These are phyloP conservation scores for Peronospora belbahrii DNA, from an alignment of 352 stramenopile genomes.

Conservation along the genomic window DNA sequence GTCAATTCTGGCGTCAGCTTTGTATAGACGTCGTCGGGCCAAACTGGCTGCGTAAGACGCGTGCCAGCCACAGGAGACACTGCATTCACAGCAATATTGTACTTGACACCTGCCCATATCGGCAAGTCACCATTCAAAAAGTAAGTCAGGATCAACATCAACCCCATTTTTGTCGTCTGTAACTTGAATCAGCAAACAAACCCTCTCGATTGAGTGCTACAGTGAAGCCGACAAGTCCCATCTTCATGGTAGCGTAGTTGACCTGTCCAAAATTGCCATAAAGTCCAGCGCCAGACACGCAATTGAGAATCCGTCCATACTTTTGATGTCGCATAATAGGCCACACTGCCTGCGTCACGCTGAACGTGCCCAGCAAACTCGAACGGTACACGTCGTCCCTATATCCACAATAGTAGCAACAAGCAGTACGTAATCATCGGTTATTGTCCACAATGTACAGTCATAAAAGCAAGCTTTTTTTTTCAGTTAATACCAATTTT, in stretches of 20 bases:
- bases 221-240: slow-evolving; percentile 62
- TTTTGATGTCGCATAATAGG: slow-evolving; percentile 61
- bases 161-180: not conserved
- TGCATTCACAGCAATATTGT: slow-evolving; percentile 69
- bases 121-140: not conserved
- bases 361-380: slow-evolving; percentile 51
- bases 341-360: slow-evolving; percentile 59
- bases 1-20: slow-evolving; percentile 58
- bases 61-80: slow-evolving; percentile 61
- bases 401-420: slow-evolving; percentile 1
- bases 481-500: slow-evolving; percentile 35
- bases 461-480: not conserved
- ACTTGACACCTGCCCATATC: slow-evolving; percentile 45
- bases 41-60: slow-evolving; percentile 54
- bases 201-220: slow-evolving; percentile 63
- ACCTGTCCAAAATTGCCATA: slow-evolving; percentile 77
- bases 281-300: slow-evolving; percentile 49
- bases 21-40: slow-evolving; percentile 49
- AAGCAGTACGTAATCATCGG: not conserved
- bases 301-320: slow-evolving; percentile 69
- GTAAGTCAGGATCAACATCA: slow-evolving; percentile 1
- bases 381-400: slow-evolving; percentile 60
- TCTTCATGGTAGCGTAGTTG: slow-evolving; percentile 77
- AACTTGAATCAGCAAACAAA: slow-evolving; percentile 1
- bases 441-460: too few relatives aligned